Evolutionary conservation across 2,329 filamentous ascomycete species (phyloP), one percentile per base, ranked within the genome.

Genomic region (Westerdykella aurantiaca): DNA sequence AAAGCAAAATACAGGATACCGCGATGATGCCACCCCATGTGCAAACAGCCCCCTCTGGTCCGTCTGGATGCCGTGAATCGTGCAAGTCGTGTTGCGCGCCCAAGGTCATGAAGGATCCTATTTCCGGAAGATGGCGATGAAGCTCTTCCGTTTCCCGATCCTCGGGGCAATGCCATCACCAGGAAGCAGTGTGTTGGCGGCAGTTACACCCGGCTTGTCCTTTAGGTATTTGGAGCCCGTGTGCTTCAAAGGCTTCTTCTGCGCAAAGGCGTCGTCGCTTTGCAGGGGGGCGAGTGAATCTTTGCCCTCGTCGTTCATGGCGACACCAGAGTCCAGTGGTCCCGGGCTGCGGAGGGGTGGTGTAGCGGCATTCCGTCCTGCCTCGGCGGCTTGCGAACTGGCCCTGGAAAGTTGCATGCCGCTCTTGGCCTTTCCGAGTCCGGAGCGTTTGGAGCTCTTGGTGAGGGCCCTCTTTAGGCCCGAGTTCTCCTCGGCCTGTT

Each of bases 81-180:
- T 21, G 25, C 25, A 12, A 29, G 25, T 10, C 25, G 9, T 12
- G 7, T 9, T 10, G 11, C 10, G 4, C 4, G 25, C 25, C 4
- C 25, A 29, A 29, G 7, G 25, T 12, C 10, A 52, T 25, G 5
- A 18, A n/a, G 1, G 33, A 23, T 4, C 37, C 39, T 46, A 61
- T 34, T 63, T 58, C 42, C 64, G 66, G 51, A 74, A 74, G 25
- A 72, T 69, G 17, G 62, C 59, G 44, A 72, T 51, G 45, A 75
- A 68, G 47, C 71, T 74, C 60, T 74, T 74, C 45, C 72, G 63
- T 59, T 73, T 74, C 41, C 65, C 62, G 37, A 72, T 58, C 44
- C 61, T 67, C n/a, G 63, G 56, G n/a, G 53, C 53, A 11, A 56
- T 45, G 18, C 49, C 49, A 46, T 66, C 56, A 45, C 61, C 48